Conservation (phyloP, 1,284 basidiomycete genomes). For the Leccinum subrobustum region DNA sequence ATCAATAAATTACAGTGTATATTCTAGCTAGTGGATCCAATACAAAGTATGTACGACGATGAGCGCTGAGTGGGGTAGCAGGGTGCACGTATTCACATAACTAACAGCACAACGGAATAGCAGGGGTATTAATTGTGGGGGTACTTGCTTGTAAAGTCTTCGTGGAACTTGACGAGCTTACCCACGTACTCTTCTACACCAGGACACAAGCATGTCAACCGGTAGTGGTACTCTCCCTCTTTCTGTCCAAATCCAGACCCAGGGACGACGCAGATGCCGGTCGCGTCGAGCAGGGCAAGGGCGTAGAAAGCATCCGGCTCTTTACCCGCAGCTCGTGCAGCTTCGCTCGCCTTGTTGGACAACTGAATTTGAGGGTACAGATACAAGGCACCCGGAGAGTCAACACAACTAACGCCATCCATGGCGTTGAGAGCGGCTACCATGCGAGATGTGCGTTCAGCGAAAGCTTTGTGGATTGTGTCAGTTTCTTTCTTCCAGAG, state of each 20-base stretch:
- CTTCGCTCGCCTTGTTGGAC: constrained; percentile 68
- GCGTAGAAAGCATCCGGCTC: constrained; percentile 88
- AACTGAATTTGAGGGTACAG: constrained; percentile 79
- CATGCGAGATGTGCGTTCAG: constrained; percentile 72
- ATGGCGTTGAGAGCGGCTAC: constrained; percentile 73
- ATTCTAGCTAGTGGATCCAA: not conserved
- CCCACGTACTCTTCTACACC: constrained; percentile 88
- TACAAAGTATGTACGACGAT: not conserved
- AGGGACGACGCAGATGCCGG: constrained; percentile 91
- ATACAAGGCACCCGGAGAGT: constrained; percentile 89
- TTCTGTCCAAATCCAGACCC: constrained; percentile 92
- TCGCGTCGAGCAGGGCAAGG: constrained; percentile 77
- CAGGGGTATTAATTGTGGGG: constrained; percentile 17
- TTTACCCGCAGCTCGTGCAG: constrained; percentile 71
- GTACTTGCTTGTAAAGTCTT: constrained; percentile 74
- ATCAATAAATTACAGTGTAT: constrained; percentile 5
- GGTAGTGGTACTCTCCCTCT: constrained; percentile 83
- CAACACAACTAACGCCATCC: constrained; percentile 82
- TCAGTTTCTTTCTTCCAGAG: constrained; percentile 84
- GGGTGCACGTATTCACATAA: not conserved
- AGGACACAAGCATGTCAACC: constrained; percentile 86
- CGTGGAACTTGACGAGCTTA: constrained; percentile 84
- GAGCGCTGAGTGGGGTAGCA: not conserved
- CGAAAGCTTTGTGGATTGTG: constrained; percentile 73
- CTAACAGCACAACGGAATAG: not conserved